phyloP scores from a whole-genome alignment of 192 early-diverging fungal genomes.

The Podila clonocystis region DNA sequence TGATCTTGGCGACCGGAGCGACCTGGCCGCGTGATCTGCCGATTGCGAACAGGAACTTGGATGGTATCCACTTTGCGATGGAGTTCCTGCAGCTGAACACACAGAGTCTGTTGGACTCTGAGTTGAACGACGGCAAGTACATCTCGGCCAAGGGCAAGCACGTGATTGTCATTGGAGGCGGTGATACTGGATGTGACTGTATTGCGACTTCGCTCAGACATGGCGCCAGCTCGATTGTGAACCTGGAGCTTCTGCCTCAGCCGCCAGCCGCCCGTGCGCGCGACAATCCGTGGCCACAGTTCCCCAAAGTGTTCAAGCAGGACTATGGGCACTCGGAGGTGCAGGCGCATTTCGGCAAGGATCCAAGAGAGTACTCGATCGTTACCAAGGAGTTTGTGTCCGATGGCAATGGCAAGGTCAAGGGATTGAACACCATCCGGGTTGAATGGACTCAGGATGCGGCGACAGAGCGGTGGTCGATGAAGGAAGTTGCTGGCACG shows the following conservation, averaged over 20 bases:
- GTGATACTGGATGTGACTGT: conserved; percentile 98
- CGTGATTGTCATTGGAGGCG: conserved; percentile 98
- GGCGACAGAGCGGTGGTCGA: conserved; percentile 78
- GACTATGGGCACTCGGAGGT: conserved; percentile 98
- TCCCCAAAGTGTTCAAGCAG: conserved; percentile 93
- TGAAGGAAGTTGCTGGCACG: conserved; percentile 89
- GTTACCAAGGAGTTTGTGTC: conserved; percentile 96
- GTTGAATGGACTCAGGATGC: conserved; percentile 94
- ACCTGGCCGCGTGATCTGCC: conserved; percentile 97
- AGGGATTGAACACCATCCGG: conserved; percentile 92
- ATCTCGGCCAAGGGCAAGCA: conserved; percentile 90
- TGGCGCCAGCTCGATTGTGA: conserved; percentile 91
- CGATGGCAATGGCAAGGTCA: conserved; percentile 80
- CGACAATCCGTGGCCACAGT: conserved; percentile 99
- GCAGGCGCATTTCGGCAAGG: conserved; percentile 84
- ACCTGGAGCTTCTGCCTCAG: conserved; percentile 97
- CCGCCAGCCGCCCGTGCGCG: conserved; percentile 81
- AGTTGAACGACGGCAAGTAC: conserved; percentile 77
- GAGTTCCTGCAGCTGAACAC: conserved; percentile 95
- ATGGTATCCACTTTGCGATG: conserved; percentile 99
- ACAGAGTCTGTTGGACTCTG: conserved; percentile 84
- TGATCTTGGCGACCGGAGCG: conserved; percentile 92
- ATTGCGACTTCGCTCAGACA: conserved; percentile 94
- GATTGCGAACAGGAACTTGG: conserved; percentile 86
- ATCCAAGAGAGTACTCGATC: conserved; percentile 95